Evolutionary conservation across 2,329 filamentous ascomycete genomes (phyloP), one percentile per base, ranked within the genome.

Genomic region (Blastomyces emzantsi): DNA sequence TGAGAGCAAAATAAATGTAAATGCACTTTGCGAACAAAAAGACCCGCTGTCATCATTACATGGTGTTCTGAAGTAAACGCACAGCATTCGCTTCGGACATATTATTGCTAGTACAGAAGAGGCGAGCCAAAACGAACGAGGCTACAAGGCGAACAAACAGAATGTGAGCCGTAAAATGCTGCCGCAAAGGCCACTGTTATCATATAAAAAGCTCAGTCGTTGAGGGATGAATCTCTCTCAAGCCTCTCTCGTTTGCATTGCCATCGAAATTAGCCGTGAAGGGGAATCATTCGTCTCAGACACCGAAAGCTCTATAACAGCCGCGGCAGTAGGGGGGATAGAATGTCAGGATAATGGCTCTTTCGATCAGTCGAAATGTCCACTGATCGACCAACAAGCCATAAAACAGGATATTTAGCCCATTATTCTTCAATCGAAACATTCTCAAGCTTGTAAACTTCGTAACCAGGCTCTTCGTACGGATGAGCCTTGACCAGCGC

Each of bases 401-500:
- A 19, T 22, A 33, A 30, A 45, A 60, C 41, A 15, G n/a, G n/a
- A 49, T 33, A 36, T 15, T 9, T 39, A 8, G 3, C 60, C 4
- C 33, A 54, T 36, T 43, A 45, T 30, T 28, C 15, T 30, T 36
- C 60, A 36, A 39, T 77, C 69, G 65, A 77, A 39, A 78, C 70
- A 68, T 77, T 69, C 67, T 80, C 78, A 69, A 78, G 71, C 65
- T 73, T 77, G 66, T 76, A 76, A 28, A 79, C 78, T 65, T 78
- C 77, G 69, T 78, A 78, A 15, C 73, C 75, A 30, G 77, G 75
- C 66, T 78, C 75, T 62, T 80, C 78, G 67, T 79, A 80, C 5
- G 78, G 78, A 73, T 80, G 78, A n/a, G 74, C 74, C 64, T 72
- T 71, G 30, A 76, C 65, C 68, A 80, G 67, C 47, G 72, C 76